A percentile compares a stretch with the other conserved stretches of the same genome.
Evolutionary conservation across 345 rosid species (phyloP).

Genomic region (Boechera stricta): DNA sequence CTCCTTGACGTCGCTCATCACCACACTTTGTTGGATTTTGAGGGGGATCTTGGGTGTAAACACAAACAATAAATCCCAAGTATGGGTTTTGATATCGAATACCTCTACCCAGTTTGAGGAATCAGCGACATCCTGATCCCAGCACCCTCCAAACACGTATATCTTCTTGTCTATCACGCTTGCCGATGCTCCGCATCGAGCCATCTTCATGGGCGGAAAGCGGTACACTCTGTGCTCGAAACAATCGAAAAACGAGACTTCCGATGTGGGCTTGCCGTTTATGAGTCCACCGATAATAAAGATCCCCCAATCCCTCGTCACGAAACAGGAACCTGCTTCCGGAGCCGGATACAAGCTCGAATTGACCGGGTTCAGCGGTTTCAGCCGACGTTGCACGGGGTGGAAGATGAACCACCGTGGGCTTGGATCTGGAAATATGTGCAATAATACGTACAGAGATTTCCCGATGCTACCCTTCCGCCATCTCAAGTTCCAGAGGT

Average conservation of each 20-base stretch:
- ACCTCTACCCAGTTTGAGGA: neutral
- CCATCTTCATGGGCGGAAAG: neutral
- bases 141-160: neutral
- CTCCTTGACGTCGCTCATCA: neutral
- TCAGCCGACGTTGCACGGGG: too few species aligned
- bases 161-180: neutral
- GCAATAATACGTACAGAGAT: too few species aligned
- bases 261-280: neutral
- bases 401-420: too few species aligned
- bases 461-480: too few species aligned
- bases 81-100: neutral
- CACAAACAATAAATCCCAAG: neutral
- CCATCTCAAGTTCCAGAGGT: neutral
- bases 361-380: too few species aligned
- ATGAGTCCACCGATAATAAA: neutral
- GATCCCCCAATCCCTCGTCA: neutral
- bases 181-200: conserved; percentile 6
- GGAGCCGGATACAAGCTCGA: too few species aligned
- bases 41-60: neutral
- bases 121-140: neutral
- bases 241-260: neutral
- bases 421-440: too few species aligned
- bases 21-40: conserved; percentile 17
- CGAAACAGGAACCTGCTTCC: too few species aligned
- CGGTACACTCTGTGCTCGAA: neutral